Base-by-base conservation (phyloP, 2,329 filamentous ascomycete species). In the Penicillium sumatraense region DNA sequence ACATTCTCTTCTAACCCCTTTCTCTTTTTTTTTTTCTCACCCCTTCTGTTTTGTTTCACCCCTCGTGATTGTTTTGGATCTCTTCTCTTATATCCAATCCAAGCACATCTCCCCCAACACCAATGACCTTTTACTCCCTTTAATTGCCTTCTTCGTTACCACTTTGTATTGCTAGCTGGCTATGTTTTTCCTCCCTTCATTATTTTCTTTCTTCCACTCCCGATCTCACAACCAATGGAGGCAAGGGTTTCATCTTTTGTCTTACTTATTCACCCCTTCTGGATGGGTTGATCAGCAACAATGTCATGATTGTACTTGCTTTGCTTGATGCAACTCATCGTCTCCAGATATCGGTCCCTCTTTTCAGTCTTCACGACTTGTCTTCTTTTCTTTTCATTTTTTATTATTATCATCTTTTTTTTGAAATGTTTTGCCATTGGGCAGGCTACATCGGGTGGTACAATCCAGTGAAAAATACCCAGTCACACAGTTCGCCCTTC, bases 81-180 rank as follows among this genome's bases (percentile, higher is more conserved):
- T 29, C 55, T 40, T 56, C 57, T 62, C 9, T 58, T 61, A 51
- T 68, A 57, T 67, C 55, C 53, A 65, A 57, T 67, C 55, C 53
- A 65, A 67, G 67, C 46, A 47, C 59, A 51, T 62, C 66, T 62
- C 53, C 50, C 68, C 68, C 59, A 60, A 48, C 42, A 55, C 54
- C 59, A 59, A 65, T 60, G 58, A 62, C 53, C 51, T 70, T 66
- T 68, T 70, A 67, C 68, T 64, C 51, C 54, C 56, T 61, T 61
- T 62, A 59, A 65, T 68, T 49, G 61, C 59, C 50, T 62, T 68
- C 65, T 63, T 62, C 20, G 13, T 48, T 68, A 72, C 60, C 54
- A 65, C 57, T 47, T 65, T 75, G 72, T 73, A 74, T 74, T 75
- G 72, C 67, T 75, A 74, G 62, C 63, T 73, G 67, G 68, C 63